A percentile compares a stretch with the other conserved stretches of the same genome.
These are phyloP conservation scores for Erodium maritimum DNA, from an alignment of 345 rosid genomes.

Conservation along the genomic window DNA sequence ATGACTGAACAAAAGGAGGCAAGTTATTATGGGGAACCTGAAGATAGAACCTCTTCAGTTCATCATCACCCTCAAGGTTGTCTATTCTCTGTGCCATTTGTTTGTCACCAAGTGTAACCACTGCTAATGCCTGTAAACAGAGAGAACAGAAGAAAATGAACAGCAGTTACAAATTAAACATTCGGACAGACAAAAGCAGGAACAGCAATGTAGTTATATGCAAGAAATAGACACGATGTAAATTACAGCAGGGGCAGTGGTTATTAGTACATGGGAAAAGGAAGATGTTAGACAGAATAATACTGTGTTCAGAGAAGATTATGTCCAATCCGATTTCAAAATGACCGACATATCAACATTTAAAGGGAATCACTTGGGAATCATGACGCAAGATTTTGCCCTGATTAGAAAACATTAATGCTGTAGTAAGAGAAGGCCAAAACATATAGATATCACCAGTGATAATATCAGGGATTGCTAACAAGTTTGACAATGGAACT, in stretches of 20 bases:
- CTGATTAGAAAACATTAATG: neutral
- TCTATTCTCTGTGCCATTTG: conserved; percentile 97
- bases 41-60: conserved; percentile 91
- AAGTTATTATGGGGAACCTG: conserved; percentile 47
- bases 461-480: neutral
- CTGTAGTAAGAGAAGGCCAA: neutral
- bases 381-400: neutral
- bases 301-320: no score
- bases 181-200: no score
- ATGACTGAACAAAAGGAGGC: neutral
- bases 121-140: conserved; percentile 70
- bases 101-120: conserved; percentile 91
- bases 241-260: neutral
- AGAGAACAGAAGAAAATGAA: neutral
- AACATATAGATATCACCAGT: neutral
- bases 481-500: neutral
- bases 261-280: neutral
- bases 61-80: conserved; percentile 70
- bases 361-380: neutral
- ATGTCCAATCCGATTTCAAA: neutral
- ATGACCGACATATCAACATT: neutral
- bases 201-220: no score
- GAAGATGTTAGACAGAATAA: neutral
- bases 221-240: no score
- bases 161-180: no score